Percentiles rank a stretch among this genome's conserved stretches.
Conservation (phyloP, 73 alveolate species). For the Tetrahymena thermophila region DNA sequence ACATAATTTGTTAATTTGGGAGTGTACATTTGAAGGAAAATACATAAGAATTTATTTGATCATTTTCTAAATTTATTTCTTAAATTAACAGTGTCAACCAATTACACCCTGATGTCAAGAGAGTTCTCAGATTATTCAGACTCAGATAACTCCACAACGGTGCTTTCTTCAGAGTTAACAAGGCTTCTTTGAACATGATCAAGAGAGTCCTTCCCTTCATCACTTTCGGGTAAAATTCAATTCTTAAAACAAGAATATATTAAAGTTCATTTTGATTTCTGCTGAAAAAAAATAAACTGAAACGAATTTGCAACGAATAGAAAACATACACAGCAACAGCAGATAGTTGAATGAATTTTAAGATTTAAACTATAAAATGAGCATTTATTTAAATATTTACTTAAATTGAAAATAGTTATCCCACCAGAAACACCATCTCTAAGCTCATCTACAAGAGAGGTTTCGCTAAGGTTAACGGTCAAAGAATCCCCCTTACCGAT, state of each 20-base stretch:
- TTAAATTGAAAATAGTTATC: conserved; percentile 41
- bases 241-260: neutral
- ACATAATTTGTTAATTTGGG: neutral
- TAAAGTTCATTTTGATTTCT: neutral
- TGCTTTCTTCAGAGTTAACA: conserved; percentile 81
- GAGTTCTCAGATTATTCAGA: conserved; percentile 80
- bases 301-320: neutral
- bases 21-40: neutral
- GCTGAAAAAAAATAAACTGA: neutral
- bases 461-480: conserved; percentile 77
- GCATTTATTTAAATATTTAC: too few species aligned
- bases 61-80: conserved; percentile 4
- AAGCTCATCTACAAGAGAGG: conserved; percentile 94
- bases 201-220: conserved; percentile 79
- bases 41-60: neutral
- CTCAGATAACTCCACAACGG: conserved; percentile 90
- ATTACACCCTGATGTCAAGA: conserved; percentile 73
- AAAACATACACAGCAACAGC: neutral
- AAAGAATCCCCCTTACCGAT: conserved; percentile 87
- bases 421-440: conserved; percentile 70
- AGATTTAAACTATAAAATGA: neutral
- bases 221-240: conserved; percentile 60
- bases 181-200: conserved; percentile 90
- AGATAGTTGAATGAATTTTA: neutral
- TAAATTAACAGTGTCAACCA: conserved; percentile 59